Conservation (phyloP, 805 yeast species). For the Myxozyma mucilagina region DNA sequence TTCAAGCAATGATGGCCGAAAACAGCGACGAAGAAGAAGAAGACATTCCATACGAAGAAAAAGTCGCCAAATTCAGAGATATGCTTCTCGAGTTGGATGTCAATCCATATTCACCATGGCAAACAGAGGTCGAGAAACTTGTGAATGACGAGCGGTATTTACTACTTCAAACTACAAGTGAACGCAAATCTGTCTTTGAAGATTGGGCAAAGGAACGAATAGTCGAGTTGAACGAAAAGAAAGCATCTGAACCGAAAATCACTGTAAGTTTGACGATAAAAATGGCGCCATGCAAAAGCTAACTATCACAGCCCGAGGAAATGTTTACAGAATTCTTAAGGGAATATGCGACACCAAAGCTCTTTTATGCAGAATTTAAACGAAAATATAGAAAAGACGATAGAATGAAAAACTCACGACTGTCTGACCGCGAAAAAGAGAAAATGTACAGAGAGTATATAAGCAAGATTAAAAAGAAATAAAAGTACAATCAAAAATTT, state of each 20-base stretch:
- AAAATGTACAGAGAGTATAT: constrained; percentile 43
- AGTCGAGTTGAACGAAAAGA: constrained; percentile 11
- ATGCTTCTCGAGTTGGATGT: constrained; percentile 42
- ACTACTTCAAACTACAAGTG: constrained; percentile 40
- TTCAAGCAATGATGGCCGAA: constrained; percentile 29
- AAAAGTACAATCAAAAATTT: neutral
- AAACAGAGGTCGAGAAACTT: constrained; percentile 46
- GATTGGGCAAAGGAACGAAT: constrained; percentile 45
- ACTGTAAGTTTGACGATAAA: constrained; percentile 1
- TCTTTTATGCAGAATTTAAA: constrained; percentile 46
- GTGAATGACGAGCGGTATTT: constrained; percentile 48
- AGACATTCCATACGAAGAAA: constrained; percentile 32
- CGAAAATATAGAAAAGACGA: constrained; percentile 40
- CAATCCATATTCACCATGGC: constrained; percentile 54
- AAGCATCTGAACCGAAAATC: constrained; percentile 9
- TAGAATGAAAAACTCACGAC: constrained; percentile 33
- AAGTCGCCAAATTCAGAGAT: constrained; percentile 38
- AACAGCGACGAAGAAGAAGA: constrained; percentile 28
- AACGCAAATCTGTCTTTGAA: constrained; percentile 47
- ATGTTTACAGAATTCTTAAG: constrained; percentile 39
- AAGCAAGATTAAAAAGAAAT: constrained; percentile 4
- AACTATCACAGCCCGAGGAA: constrained; percentile 26
- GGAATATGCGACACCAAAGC: constrained; percentile 34
- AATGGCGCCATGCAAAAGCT: neutral
- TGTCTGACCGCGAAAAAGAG: constrained; percentile 45